These are phyloP conservation scores for Saturnispora sekii DNA, from an alignment of 805 yeast species.

Conservation along the genomic window DNA sequence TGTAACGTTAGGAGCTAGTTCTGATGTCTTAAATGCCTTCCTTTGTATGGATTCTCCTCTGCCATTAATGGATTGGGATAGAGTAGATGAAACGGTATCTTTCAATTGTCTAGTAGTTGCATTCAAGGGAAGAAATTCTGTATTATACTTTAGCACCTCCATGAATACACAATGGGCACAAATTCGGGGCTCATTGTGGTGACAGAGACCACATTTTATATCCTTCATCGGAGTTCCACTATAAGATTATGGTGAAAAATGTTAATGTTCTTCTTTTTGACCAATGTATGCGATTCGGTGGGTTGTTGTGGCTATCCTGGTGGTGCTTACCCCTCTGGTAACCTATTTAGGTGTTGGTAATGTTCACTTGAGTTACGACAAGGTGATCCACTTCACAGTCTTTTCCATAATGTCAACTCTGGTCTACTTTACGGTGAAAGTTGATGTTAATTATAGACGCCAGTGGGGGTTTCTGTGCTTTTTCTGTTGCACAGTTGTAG, in stretches of 20 bases:
- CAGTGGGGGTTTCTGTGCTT: slow-evolving; percentile 24
- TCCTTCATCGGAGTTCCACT: neutral
- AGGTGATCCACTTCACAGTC: slow-evolving; percentile 35
- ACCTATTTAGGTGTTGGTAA: slow-evolving; percentile 43
- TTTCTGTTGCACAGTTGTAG: slow-evolving; percentile 33
- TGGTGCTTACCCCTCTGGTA: slow-evolving; percentile 13
- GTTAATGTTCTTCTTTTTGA: too few species aligned
- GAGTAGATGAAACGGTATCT: neutral
- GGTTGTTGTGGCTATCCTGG: neutral
- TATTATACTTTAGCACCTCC: neutral
- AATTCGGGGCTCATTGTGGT: neutral
- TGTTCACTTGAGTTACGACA: slow-evolving; percentile 38
- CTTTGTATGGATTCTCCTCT: neutral
- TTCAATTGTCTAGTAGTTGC: neutral
- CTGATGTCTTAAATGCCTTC: neutral
- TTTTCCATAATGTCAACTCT: slow-evolving; percentile 37
- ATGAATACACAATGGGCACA: slow-evolving; percentile 1
- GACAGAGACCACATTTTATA: neutral
- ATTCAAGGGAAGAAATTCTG: neutral
- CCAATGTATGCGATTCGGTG: neutral
- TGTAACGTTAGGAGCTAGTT: neutral
- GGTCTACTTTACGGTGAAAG: slow-evolving; percentile 38
- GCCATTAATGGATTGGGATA: neutral
- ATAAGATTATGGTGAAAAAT: neutral
- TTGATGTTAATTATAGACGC: slow-evolving; percentile 11